Evolutionary conservation across 305 asterid genomes (phyloP).

Genomic region (Fraxinus platypoda): DNA sequence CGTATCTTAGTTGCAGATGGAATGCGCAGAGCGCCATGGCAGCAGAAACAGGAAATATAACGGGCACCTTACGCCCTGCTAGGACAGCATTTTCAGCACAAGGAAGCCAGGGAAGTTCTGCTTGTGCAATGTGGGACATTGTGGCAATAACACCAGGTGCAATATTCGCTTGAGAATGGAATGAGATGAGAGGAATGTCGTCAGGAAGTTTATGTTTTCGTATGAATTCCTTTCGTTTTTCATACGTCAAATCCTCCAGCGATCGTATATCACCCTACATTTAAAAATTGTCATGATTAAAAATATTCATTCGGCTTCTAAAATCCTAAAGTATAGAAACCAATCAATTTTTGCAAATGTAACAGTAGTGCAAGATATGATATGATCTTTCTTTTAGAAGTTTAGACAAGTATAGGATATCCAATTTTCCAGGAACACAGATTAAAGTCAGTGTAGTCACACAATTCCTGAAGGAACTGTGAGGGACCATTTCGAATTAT

Average conservation of each 20-base stretch:
- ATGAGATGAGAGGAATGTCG: slow-evolving; percentile 69
- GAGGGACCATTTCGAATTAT: neutral
- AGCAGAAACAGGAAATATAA: slow-evolving; percentile 74
- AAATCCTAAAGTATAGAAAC: neutral
- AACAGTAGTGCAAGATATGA: neutral
- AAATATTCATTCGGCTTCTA: neutral
- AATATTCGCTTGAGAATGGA: slow-evolving; percentile 75
- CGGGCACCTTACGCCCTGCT: slow-evolving; percentile 63
- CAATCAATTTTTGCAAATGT: neutral
- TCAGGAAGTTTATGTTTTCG: slow-evolving; percentile 64
- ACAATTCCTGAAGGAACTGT: neutral
- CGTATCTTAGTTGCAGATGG: slow-evolving; percentile 73
- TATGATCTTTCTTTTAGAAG: neutral
- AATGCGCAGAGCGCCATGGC: slow-evolving; percentile 73
- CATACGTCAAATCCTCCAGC: slow-evolving; percentile 83
- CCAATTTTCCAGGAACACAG: neutral
- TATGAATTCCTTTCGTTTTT: slow-evolving; percentile 72
- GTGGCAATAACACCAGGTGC: slow-evolving; percentile 68
- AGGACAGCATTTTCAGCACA: slow-evolving; percentile 32
- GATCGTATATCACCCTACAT: slow-evolving; percentile 81
- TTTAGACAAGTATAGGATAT: neutral
- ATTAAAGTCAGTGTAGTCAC: neutral
- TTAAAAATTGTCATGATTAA: neutral
- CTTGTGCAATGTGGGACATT: slow-evolving; percentile 87
- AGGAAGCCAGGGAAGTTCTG: slow-evolving; percentile 59